Base-by-base conservation (phyloP, 1,284 basidiomycete species). In the Macrocystidia cucumis region DNA sequence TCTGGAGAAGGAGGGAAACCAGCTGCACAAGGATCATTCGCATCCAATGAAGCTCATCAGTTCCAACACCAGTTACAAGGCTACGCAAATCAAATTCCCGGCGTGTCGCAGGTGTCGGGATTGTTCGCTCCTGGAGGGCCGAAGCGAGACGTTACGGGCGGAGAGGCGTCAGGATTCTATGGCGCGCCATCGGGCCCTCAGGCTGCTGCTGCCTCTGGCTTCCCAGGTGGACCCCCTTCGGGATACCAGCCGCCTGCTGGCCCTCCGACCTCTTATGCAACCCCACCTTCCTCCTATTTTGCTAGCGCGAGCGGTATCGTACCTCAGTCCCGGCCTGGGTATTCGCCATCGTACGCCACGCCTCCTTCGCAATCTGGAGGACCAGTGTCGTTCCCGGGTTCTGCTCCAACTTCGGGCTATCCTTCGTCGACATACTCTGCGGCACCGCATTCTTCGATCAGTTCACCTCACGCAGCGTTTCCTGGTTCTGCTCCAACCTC, bases 1-100 rank as follows among this genome's bases (percentile, higher is more conserved):
- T 57, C 58, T 0, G 73, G 74, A 2, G 69, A 76, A 39, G 76
- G 73, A n/a, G 69, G 69, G 1, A 35, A 53, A 1, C 43, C 67
- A 4, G 52, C 59, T 5, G 56, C 63, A 0, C 57, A 72, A 34
- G 69, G 72, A 2, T 52, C 63, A 1, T 69, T 56, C 36, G 73
- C 73, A 0, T 56, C 65, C 29, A 58, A 54, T 30, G 59, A 72
- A 28, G 78, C 66, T 3, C 46, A 62, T 9, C 59, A 71, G 30
- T 56, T 65, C 30, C 74, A 78, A 50, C 53, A 65, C 6, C 52
- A 60, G 25, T 17, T 78, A 5, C 48, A 60, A 21, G 64, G 67
- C 1, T 73, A 76, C 42, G 55, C 65, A 23, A 55, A 57, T 23
- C 52, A 65, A 26, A 63, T 79, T 27, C 77, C 78, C 0, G 71